These are phyloP conservation scores for Chlorella sp. DNA, from an alignment of 139 green algal species.

Conservation along the genomic window DNA sequence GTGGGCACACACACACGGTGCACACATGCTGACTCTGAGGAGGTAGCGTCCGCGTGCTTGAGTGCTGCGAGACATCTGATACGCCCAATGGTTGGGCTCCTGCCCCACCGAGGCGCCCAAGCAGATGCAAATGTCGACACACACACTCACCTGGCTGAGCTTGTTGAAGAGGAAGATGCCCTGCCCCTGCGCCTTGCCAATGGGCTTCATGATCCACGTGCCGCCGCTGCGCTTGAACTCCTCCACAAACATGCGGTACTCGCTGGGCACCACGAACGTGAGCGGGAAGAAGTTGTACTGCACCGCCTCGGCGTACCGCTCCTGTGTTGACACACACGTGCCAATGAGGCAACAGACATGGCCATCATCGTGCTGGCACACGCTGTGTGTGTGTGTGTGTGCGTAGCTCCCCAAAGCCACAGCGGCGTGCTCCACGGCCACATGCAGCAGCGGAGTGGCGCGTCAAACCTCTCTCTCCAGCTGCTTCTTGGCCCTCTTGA, in stretches of 20 bases:
- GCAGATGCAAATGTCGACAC: too few relatives aligned
- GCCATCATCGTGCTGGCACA: too few relatives aligned
- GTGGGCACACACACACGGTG: background rate
- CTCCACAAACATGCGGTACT: constrained; percentile 81
- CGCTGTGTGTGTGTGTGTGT: too few relatives aligned
- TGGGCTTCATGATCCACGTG: constrained; percentile 89
- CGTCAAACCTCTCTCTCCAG: constrained; percentile 49
- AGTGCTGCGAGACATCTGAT: too few relatives aligned
- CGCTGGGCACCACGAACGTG: constrained; percentile 61
- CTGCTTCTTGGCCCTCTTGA: constrained; percentile 68
- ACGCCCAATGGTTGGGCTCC: too few relatives aligned
- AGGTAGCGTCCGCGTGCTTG: too few relatives aligned
- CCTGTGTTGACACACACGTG: too few relatives aligned
- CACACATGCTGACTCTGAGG: background rate
- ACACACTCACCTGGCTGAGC: constrained; percentile 61
- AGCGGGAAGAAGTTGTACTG: constrained; percentile 66
- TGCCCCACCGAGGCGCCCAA: too few relatives aligned
- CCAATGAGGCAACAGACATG: too few relatives aligned
- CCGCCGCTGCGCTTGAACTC: constrained; percentile 64
- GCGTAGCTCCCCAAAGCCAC: too few relatives aligned
- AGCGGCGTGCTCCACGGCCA: too few relatives aligned
- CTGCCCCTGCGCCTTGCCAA: constrained; percentile 59
- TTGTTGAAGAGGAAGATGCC: constrained; percentile 90
- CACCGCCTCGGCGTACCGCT: constrained; percentile 33
- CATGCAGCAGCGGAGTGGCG: too few relatives aligned